Conservation (phyloP, 1,139 yeast genomes). For the Pneumocystis sp. region DNA sequence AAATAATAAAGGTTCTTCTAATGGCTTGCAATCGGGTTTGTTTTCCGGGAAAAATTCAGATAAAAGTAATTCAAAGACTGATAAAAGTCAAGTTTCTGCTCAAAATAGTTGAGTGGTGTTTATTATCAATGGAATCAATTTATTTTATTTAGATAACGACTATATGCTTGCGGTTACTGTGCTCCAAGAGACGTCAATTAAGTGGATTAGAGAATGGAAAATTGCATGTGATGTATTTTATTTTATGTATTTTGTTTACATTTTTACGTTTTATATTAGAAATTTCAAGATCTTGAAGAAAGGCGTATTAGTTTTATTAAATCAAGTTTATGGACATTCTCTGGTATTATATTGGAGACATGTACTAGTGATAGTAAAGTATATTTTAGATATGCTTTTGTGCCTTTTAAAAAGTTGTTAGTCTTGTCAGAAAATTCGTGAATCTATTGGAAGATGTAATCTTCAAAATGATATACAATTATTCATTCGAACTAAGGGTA, state of each 20-base stretch:
- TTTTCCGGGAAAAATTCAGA: slow-evolving; percentile 70
- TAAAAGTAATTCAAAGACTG: slow-evolving; percentile 46
- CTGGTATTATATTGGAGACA: slow-evolving; percentile 59
- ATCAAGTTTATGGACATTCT: slow-evolving; percentile 66
- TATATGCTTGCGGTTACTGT: slow-evolving; percentile 46
- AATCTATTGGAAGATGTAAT: slow-evolving; percentile 53
- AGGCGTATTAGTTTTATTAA: slow-evolving; percentile 65
- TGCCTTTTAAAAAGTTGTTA: background rate
- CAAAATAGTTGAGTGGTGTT: background rate
- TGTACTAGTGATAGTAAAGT: slow-evolving; percentile 64
- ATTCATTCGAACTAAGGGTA: slow-evolving; percentile 43
- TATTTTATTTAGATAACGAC: slow-evolving; percentile 33
- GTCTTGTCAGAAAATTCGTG: slow-evolving; percentile 54
- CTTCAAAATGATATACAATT: slow-evolving; percentile 44
- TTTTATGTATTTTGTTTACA: background rate
- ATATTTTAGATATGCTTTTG: slow-evolving; percentile 14
- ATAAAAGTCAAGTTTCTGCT: slow-evolving; percentile 38
- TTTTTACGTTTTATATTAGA: slow-evolving; percentile 16
- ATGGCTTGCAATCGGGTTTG: slow-evolving; percentile 49
- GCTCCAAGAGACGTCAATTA: slow-evolving; percentile 51
- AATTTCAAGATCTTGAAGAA: slow-evolving; percentile 60
- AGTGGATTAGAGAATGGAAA: slow-evolving; percentile 73
- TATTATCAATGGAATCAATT: background rate
- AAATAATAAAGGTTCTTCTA: slow-evolving; percentile 44
- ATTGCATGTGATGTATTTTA: slow-evolving; percentile 34